These are phyloP conservation scores for Aspergillus sp. DNA, from an alignment of 2,329 filamentous ascomycete genomes.

Conservation along the genomic window DNA sequence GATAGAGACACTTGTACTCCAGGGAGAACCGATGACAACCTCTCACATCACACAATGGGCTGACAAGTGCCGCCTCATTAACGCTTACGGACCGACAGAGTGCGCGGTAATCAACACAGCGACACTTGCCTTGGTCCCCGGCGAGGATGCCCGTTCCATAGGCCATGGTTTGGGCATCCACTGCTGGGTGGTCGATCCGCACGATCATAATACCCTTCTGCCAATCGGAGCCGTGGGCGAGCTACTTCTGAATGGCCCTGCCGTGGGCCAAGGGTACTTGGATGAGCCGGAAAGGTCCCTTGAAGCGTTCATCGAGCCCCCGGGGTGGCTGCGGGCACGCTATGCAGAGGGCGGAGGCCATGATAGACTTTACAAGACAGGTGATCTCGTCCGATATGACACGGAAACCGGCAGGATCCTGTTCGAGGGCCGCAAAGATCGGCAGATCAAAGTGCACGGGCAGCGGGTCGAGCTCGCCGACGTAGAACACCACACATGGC, in stretches of 20 bases:
- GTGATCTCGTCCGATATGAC: neutral
- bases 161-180: neutral
- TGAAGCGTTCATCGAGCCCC: conserved; percentile 49
- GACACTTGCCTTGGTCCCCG: neutral
- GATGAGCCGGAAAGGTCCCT: conserved; percentile 49
- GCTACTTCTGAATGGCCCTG: neutral
- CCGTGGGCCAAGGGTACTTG: neutral
- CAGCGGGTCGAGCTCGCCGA: conserved; percentile 23
- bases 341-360: no score
- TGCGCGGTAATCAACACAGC: neutral
- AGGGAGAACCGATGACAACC: neutral
- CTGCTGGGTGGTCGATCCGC: neutral
- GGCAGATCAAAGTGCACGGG: conserved; percentile 22
- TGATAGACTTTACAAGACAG: neutral
- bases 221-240: neutral
- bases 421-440: conserved; percentile 4
- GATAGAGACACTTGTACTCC: neutral
- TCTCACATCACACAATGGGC: neutral
- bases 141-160: neutral
- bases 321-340: neutral
- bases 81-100: neutral
- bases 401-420: neutral
- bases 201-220: neutral
- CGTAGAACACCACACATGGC: conserved; percentile 8
- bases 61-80: neutral